Conservation (phyloP, 441 rosid genomes). For the Adansonia madagascariensis region DNA sequence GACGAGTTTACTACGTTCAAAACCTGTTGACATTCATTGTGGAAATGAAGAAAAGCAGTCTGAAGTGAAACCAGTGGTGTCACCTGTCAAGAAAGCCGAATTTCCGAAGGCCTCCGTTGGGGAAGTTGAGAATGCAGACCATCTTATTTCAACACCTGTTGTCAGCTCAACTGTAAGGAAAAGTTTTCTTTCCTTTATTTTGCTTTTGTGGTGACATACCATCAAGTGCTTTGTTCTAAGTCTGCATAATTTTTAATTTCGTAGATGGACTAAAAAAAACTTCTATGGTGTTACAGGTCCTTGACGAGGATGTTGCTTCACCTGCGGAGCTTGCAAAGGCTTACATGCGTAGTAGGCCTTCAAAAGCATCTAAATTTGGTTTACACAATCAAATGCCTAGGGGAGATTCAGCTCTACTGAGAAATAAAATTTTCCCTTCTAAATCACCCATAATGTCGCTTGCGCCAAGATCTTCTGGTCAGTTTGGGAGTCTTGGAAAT, state of each 20-base stretch:
- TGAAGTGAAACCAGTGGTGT: conserved; percentile 39
- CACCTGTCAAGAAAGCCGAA: conserved; percentile 43
- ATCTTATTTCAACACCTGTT: conserved; percentile 47
- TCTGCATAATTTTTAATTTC: conserved; percentile 9
- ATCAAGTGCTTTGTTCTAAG: conserved; percentile 12
- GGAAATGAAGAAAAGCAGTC: conserved; percentile 49
- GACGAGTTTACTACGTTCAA: conserved; percentile 72
- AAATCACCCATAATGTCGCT: conserved; percentile 54
- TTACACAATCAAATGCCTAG: conserved; percentile 48
- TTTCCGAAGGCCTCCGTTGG: conserved; percentile 35
- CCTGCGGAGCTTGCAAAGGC: conserved; percentile 97
- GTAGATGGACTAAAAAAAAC: not conserved
- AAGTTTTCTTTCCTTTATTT: conserved; percentile 12
- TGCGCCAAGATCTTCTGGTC: conserved; percentile 55
- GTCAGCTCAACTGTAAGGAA: conserved; percentile 53
- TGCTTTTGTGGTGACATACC: not conserved
- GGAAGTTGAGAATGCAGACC: conserved; percentile 47
- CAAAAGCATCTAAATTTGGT: conserved; percentile 59
- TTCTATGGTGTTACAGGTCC: conserved; percentile 54
- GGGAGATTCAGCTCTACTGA: conserved; percentile 51
- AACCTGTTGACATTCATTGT: conserved; percentile 49
- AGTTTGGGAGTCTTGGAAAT: conserved; percentile 53
- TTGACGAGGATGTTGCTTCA: conserved; percentile 71
- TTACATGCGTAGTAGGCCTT: conserved; percentile 86
- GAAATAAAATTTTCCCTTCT: conserved; percentile 41